Evolutionary conservation across 768 basidiomycete species (phyloP).

Genomic region (Rhizopogon vinicolor): DNA sequence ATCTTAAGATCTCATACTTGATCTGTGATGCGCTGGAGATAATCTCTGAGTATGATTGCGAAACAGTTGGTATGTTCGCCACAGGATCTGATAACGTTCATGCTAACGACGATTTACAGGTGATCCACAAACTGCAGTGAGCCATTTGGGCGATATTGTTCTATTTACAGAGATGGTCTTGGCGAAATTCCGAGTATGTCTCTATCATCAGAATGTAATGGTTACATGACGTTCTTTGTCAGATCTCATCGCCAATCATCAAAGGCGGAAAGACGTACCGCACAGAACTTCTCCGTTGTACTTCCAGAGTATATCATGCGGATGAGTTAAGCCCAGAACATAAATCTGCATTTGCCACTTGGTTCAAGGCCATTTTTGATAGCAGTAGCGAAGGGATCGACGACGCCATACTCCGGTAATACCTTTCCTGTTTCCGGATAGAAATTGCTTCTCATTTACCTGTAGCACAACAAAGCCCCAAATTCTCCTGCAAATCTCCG

Average conservation of each 20-base stretch:
- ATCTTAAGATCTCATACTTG: conserved; percentile 60
- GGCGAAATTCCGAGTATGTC: conserved; percentile 58
- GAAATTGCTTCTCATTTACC: background rate
- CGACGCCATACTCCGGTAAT: conserved; percentile 65
- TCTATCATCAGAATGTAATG: background rate
- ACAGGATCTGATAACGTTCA: background rate
- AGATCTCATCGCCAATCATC: conserved; percentile 51
- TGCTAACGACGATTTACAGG: conserved; percentile 35
- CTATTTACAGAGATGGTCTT: conserved; percentile 65
- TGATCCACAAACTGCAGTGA: conserved; percentile 79
- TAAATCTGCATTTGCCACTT: conserved; percentile 41
- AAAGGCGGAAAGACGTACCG: conserved; percentile 43
- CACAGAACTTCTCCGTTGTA: conserved; percentile 46
- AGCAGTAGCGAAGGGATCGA: conserved; percentile 77
- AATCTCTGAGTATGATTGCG: conserved; percentile 72
- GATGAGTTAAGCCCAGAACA: conserved; percentile 42
- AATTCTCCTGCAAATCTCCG: conserved; percentile 60
- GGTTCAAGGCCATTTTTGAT: conserved; percentile 80
- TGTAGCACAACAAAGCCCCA: conserved; percentile 69
- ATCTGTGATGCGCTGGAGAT: conserved; percentile 57
- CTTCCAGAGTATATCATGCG: conserved; percentile 36
- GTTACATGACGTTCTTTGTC: conserved; percentile 7
- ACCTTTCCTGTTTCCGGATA: background rate
- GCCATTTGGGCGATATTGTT: conserved; percentile 75
- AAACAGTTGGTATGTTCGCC: conserved; percentile 54